These are phyloP conservation scores for Populus hybrid DNA, from an alignment of 441 rosid species.

Conservation along the genomic window DNA sequence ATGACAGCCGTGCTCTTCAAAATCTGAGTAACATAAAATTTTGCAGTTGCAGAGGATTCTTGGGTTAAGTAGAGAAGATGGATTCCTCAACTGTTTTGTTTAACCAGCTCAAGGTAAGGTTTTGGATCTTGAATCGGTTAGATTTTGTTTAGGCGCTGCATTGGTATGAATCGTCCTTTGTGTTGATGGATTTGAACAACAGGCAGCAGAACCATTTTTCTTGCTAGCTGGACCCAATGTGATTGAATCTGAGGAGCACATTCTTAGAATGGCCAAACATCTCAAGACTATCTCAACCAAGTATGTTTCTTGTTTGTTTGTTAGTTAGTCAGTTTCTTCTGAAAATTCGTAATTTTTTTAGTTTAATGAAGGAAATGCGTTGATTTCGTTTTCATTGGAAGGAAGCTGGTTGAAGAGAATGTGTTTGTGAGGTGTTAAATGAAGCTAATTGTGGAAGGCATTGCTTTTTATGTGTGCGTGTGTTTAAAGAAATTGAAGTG, in stretches of 20 bases:
- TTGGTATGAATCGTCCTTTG: neutral
- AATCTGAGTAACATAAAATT: too few relatives aligned
- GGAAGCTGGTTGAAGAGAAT: neutral
- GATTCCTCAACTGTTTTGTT: slow-evolving; percentile 43
- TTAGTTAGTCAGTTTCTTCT: neutral
- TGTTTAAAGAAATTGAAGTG: too few relatives aligned
- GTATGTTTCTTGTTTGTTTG: slow-evolving; percentile 30
- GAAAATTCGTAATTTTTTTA: neutral
- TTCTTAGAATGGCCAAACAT: slow-evolving; percentile 65
- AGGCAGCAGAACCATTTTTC: slow-evolving; percentile 83
- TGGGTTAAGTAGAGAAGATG: slow-evolving; percentile 27
- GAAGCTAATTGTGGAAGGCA: too few relatives aligned
- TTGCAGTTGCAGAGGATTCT: too few relatives aligned
- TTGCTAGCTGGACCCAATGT: slow-evolving; percentile 88
- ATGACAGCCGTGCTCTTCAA: too few relatives aligned
- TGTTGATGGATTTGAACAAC: slow-evolving; percentile 19
- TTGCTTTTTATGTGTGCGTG: too few relatives aligned
- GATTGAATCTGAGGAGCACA: slow-evolving; percentile 87
- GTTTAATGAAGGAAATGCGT: neutral
- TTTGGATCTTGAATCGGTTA: neutral
- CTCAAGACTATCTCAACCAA: slow-evolving; percentile 59
- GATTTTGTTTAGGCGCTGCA: neutral
- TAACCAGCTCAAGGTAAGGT: slow-evolving; percentile 59
- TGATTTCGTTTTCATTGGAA: neutral
- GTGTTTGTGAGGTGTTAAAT: neutral